A percentile compares a stretch with the other conserved stretches of the same genome.
These are phyloP conservation scores for Chrysosphaeria jannelii DNA, from an alignment of 2,329 filamentous ascomycete species.

Conservation along the genomic window DNA sequence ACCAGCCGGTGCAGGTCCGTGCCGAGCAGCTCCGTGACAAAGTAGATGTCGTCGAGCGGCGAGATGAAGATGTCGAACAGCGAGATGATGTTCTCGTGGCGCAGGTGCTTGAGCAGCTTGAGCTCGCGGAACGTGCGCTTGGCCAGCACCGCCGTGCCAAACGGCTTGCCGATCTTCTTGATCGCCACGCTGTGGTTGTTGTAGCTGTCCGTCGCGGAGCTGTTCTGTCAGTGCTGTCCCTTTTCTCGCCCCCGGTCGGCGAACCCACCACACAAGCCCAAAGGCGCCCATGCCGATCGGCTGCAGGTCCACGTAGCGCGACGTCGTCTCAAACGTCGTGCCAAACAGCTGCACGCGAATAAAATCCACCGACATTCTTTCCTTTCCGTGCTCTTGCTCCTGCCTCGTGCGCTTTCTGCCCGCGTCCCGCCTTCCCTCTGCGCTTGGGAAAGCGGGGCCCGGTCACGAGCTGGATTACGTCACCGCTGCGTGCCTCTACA, in stretches of 20 bases:
- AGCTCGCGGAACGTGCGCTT: conserved; percentile 95
- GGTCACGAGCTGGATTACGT: no score
- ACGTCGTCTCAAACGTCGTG: conserved; percentile 98
- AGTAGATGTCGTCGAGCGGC: conserved; percentile 94
- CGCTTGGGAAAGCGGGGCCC: no score
- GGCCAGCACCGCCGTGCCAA: conserved; percentile 92
- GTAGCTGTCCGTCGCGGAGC: conserved; percentile 92
- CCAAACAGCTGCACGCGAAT: conserved; percentile 98
- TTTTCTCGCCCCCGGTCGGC: conserved; percentile 89
- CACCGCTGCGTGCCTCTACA: no score
- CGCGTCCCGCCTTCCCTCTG: no score
- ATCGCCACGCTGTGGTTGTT: conserved; percentile 90
- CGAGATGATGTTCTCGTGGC: conserved; percentile 51
- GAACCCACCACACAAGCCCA: conserved; percentile 95
- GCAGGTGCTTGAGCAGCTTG: conserved; percentile 87
- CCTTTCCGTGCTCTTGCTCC: no score
- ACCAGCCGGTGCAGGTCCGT: conserved; percentile 89
- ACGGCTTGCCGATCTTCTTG: conserved; percentile 99
- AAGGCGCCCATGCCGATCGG: conserved; percentile 98
- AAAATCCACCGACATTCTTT: conserved; percentile 99
- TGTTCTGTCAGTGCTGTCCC: conserved; percentile 73
- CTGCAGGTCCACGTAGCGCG: conserved; percentile 94
- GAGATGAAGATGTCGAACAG: conserved; percentile 99
- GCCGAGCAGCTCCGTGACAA: conserved; percentile 88
- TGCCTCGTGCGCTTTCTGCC: no score